Evolutionary conservation across 768 basidiomycete genomes (phyloP).

Genomic region (Imleria badia): DNA sequence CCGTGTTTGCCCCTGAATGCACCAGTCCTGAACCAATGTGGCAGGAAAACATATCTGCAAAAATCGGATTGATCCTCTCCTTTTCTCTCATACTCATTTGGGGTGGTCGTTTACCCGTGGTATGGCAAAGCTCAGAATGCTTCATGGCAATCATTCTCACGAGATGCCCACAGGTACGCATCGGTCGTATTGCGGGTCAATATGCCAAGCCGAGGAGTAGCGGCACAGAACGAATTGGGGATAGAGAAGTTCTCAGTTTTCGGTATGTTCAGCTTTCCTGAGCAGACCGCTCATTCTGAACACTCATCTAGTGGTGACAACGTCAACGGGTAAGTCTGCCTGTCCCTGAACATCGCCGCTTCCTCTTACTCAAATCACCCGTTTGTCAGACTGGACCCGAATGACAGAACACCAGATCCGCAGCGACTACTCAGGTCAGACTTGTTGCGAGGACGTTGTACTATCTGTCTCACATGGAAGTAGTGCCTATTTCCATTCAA

Average conservation of each 20-base stretch:
- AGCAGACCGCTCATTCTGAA: neutral
- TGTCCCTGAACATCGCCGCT: neutral
- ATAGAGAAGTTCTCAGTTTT: conserved; percentile 80
- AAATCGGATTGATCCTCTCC: conserved; percentile 88
- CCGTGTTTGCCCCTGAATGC: conserved; percentile 9
- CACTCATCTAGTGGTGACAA: conserved; percentile 77
- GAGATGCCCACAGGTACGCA: conserved; percentile 52
- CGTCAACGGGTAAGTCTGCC: conserved; percentile 72
- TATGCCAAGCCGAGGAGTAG: conserved; percentile 95
- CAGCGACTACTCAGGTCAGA: conserved; percentile 74
- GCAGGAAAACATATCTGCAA: conserved; percentile 83
- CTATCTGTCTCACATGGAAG: conserved; percentile 6
- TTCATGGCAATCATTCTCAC: conserved; percentile 5
- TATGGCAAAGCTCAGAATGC: conserved; percentile 36
- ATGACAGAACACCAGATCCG: conserved; percentile 87
- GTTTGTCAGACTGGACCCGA: conserved; percentile 49
- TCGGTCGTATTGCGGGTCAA: conserved; percentile 93
- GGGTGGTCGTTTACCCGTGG: conserved; percentile 92
- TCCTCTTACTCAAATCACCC: neutral
- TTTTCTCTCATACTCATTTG: conserved; percentile 94
- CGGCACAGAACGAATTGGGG: conserved; percentile 72
- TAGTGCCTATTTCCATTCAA: conserved; percentile 96
- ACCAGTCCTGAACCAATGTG: conserved; percentile 1
- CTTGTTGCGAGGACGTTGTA: neutral
- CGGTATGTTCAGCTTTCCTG: conserved; percentile 47